These are phyloP conservation scores for Colletotrichum liriopes DNA, from an alignment of 2,329 filamentous ascomycete species.

Conservation along the genomic window DNA sequence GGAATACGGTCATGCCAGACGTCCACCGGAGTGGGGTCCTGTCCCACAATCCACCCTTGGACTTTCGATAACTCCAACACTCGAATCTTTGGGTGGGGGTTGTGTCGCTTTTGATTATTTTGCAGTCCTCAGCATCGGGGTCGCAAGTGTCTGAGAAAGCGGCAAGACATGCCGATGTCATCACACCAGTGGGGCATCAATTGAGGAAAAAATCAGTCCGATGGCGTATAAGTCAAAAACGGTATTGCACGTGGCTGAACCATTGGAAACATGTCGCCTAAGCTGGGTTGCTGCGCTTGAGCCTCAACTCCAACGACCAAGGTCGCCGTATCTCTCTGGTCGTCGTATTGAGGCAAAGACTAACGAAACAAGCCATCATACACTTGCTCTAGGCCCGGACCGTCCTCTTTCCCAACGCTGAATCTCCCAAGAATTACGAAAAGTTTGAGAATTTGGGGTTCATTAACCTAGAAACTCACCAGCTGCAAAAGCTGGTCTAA, in stretches of 20 bases:
- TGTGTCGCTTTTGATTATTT: background rate
- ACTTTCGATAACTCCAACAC: background rate
- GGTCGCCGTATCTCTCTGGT: background rate
- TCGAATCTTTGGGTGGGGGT: background rate
- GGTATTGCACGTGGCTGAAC: background rate
- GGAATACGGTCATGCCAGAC: constrained; percentile 28
- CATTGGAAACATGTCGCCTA: background rate
- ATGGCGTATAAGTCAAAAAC: too few species aligned
- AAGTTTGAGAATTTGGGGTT: too few species aligned
- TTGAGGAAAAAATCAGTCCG: background rate
- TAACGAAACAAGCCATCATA: background rate
- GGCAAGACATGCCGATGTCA: background rate
- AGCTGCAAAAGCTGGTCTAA: background rate
- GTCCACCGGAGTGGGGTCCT: constrained; percentile 30
- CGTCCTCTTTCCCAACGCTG: background rate
- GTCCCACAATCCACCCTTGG: constrained; percentile 11
- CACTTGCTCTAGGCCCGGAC: too few species aligned
- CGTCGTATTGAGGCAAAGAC: too few species aligned
- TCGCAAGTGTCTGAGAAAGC: background rate
- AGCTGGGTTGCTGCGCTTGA: background rate
- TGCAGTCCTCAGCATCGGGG: background rate
- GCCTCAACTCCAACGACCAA: background rate
- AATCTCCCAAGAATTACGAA: background rate
- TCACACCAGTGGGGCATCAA: background rate
- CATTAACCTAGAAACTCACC: too few species aligned